Base-by-base conservation (phyloP, 2,329 filamentous ascomycete species). In the Aspergillus neotritici region DNA sequence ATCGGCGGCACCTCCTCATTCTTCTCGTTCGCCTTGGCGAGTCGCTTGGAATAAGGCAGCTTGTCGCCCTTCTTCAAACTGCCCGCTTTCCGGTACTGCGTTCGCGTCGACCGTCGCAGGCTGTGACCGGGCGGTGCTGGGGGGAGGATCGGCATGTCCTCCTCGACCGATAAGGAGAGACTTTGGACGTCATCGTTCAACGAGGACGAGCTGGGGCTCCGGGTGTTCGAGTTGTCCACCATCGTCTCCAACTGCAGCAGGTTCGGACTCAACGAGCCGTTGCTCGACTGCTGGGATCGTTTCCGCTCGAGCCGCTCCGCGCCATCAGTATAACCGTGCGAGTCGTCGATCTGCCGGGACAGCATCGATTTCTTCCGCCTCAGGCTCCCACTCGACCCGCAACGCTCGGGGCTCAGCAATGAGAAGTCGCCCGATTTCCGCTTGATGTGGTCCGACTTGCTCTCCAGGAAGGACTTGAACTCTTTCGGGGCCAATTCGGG, bases 381-480 rank as follows among this genome's bases (percentile, higher is more conserved):
- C 50, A 97, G 64, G 31, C 85, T 78, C 12, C 79, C 79, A 10
- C 57, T 62, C 4, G 68, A 80, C 10, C 70, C 63, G 68, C 79
- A 67, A 67, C 76, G 65, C 49, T 80, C 71, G 58, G 79, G 48
- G 54, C 75, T 51, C 46, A 40, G 52, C 55, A 89, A 69, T 31
- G 75, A 75, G 50, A 76, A 83, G 53, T 83, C 88, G 16, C 84
- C 84, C 1, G 90, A 94, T 56, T 87, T 80, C 53, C 90, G 78
- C 63, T 88, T 84, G 55, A 97, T 94, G 30, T 87, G 84, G 55
- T 95, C 86, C 10, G 96, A 87, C 60, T 90, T 83, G 50, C 90
- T 94, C 59, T 98, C 91, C 2, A 98, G 78, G 55, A 97, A 98
- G 1, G 85, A 91, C 67, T 94, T 96, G 74, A 97, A 98, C 56